These are phyloP conservation scores for Sequoiadendron giganteum DNA, from an alignment of 75 land plant genomes.

Conservation along the genomic window DNA sequence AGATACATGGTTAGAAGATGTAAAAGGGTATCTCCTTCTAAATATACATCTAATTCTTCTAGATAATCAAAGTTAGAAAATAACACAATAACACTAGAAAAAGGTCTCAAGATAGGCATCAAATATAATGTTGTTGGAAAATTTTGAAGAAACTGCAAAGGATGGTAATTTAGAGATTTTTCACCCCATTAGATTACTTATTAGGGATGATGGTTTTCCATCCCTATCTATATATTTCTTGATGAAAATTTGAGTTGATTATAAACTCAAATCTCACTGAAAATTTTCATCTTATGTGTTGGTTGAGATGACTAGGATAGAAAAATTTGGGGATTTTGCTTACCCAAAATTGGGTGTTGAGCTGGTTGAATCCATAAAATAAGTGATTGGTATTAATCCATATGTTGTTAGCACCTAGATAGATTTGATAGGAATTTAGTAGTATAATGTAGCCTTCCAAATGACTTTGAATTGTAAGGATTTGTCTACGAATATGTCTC, in stretches of 20 bases:
- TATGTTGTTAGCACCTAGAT: conserved; percentile 8
- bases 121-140: not conserved
- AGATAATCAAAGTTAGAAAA: not conserved
- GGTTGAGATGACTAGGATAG: not conserved
- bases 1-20: too few relatives aligned
- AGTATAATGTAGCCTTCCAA: not conserved
- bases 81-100: not conserved
- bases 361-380: not conserved
- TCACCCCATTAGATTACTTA: not conserved
- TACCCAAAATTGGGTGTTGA: not conserved
- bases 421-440: not conserved
- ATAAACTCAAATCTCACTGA: not conserved
- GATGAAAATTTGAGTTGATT: not conserved
- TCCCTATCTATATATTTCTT: not conserved
- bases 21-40: too few relatives aligned
- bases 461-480: not conserved
- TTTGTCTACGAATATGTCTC: conserved; percentile 2
- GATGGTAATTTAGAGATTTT: not conserved
- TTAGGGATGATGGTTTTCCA: not conserved
- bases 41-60: too few relatives aligned
- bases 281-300: not conserved
- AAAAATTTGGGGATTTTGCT: not conserved
- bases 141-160: not conserved
- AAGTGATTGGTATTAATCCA: conserved; percentile 6
- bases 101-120: not conserved